Evolutionary conservation across 768 basidiomycete species (phyloP), one percentile per base, ranked within the genome.

Genomic region (Chiua virens): DNA sequence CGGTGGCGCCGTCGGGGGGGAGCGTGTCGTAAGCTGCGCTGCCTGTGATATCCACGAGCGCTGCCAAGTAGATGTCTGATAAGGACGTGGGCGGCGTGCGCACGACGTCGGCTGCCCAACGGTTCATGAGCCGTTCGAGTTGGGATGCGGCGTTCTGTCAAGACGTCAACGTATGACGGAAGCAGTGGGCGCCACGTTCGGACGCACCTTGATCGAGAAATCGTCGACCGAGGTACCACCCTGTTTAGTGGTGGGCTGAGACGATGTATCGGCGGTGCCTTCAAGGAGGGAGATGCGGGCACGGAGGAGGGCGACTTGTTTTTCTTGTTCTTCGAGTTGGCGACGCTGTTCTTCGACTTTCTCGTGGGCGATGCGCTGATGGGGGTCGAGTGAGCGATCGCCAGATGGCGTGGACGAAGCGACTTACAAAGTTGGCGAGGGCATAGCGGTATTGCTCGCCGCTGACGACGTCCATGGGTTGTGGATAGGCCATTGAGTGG

Each of bases 291-390:
- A 76, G 57, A 94, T 90, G 34, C 89, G 82, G 2, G 77, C 77
- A 39, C 86, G 76, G 23, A 92, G 77, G 36, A 76, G 72, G 1
- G 89, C 92, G 40, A 92, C 85, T 65, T 92, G 89, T 55, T 82
- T 76, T 56, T 93, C 91, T 65, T 92, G 90, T 64, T 89, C 86
- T 62, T 90, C 86, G 20, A 92, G 79, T 62, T 92, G 89, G 13
- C 62, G 63, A 11, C 90, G 75, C 64, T 92, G 90, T 58, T 86
- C 81, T 67, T 92, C 90, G 57, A 92, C 90, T 68, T 88, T 91
- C 68, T 92, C 86, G 74, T 92, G 90, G 25, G 90, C 90, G 65
- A 92, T 87, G 47, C 88, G 81, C 89, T 89, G 63, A 30, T 43
- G 42, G 34, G 30, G 17, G 27, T 27, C 28, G 32, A 15, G 15